Evolutionary conservation across 306 rosid species (phyloP).

Genomic region (Lotus japonicus): DNA sequence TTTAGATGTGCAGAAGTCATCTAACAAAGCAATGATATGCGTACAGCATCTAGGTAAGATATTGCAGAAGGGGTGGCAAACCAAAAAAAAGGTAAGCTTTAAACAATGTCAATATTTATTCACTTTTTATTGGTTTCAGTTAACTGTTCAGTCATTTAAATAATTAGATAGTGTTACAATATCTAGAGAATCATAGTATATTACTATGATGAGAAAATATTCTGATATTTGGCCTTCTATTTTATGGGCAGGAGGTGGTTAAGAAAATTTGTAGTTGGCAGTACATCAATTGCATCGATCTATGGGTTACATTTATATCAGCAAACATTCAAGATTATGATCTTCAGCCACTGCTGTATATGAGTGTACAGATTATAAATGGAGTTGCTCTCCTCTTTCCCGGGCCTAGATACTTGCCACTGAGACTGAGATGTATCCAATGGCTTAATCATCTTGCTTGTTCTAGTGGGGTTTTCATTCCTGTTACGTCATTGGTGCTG

Average conservation of each 20-base stretch:
- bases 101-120: not conserved
- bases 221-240: conserved; percentile 26
- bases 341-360: conserved; percentile 62
- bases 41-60: conserved; percentile 57
- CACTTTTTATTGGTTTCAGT: conserved; percentile 4
- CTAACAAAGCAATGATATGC: conserved; percentile 51
- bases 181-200: not conserved
- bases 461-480: conserved; percentile 79
- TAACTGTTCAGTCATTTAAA: not conserved
- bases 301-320: conserved; percentile 70
- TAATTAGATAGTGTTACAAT: not conserved
- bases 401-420: conserved; percentile 94
- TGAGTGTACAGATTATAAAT: conserved; percentile 62
- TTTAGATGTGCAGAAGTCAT: conserved; percentile 69
- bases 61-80: conserved; percentile 59
- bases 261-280: conserved; percentile 75
- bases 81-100: conserved; percentile 58
- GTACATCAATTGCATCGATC: conserved; percentile 70
- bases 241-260: conserved; percentile 66
- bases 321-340: conserved; percentile 51
- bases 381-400: conserved; percentile 74
- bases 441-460: conserved; percentile 80
- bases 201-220: not conserved
- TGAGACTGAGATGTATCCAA: conserved; percentile 73
- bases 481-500: conserved; percentile 68